Evolutionary conservation across 495 filamentous ascomycete genomes (phyloP), one percentile per base, ranked within the genome.

Genomic region (Hypoxylon fuscum): DNA sequence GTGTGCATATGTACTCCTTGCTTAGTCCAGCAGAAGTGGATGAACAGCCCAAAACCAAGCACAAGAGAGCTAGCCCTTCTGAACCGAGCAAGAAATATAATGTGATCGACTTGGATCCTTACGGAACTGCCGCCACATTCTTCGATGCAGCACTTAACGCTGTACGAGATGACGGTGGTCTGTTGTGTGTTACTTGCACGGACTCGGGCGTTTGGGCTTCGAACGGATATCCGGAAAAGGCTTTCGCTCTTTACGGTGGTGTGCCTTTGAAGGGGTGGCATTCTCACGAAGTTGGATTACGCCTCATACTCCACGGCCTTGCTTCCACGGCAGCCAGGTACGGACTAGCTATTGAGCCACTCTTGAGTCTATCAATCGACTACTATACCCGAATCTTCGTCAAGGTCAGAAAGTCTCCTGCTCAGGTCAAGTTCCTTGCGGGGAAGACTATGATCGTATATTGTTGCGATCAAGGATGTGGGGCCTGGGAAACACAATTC

Each of bases 31-130:
- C 78, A 38, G 72, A 72, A 23, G 11, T 59, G 15, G 44, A 51
- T 23, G 62, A 64, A 3, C 22, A 60, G 23, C 68, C 75, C 2
- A 71, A 69, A 15, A 66, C 50, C 15, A 69, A 74, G 4, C 17
- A 56, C 9, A 56, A 61, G 4, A 59, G 45, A 41, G 64, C 44
- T 17, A 62, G 69, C 38, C 69, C 63, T 22, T 58, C 63, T 20
- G 64, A 47, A 52, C 68, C 67, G 43, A 72, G 66, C 20, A 72
- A 74, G 22, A 87, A 81, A 62, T 98, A 96, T 75, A 87, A 98
- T 66, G 92, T 97, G 27, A 96, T 99, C 57, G 95, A 99, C 70
- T 83, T 99, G 15, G 95, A 99, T 72, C 95, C 95, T 0, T 99
- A 98, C 69, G 95, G 95, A 14, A 92, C 90, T 1, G 95, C 96